phyloP scores from a whole-genome alignment of 2,329 filamentous ascomycete genomes.

The Trichoderma citrinoviride region DNA sequence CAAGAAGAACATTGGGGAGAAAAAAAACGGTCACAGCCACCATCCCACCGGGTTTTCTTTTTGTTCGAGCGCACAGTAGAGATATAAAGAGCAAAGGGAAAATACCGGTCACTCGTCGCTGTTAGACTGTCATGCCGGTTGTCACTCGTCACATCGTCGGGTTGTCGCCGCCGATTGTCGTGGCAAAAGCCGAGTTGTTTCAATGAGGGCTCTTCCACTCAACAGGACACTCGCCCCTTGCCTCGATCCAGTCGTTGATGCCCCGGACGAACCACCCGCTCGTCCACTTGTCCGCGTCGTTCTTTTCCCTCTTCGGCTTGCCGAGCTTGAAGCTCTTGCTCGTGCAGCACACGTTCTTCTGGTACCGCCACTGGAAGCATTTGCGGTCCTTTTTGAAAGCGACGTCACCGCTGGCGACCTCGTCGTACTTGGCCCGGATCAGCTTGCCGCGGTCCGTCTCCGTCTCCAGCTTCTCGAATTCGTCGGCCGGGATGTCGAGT shows the following conservation, averaged over 20 bases:
- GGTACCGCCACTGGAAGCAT: constrained; percentile 49
- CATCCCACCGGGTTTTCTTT: neutral
- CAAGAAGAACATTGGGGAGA: constrained; percentile 1
- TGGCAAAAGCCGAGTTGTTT: neutral
- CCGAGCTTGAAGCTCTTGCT: constrained; percentile 45
- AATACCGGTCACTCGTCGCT: neutral
- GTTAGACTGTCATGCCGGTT: neutral
- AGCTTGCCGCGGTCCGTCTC: constrained; percentile 32
- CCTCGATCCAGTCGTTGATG: constrained; percentile 47
- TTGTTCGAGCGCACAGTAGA: neutral
- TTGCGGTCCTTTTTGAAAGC: constrained; percentile 35
- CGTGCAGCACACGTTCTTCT: constrained; percentile 45
- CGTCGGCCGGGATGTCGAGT: constrained; percentile 37
- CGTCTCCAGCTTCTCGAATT: constrained; percentile 31
- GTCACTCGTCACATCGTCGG: neutral
- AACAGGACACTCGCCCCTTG: constrained; percentile 43
- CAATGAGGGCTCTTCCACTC: constrained; percentile 41
- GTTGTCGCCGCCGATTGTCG: neutral
- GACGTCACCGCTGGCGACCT: constrained; percentile 23
- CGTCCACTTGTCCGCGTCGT: constrained; percentile 36
- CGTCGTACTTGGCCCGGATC: constrained; percentile 31
- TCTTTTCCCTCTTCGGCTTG: constrained; percentile 35
- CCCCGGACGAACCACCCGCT: constrained; percentile 49
- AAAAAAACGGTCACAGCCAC: constrained; percentile 21
- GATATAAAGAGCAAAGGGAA: neutral